Evolutionary conservation across 805 yeast genomes (phyloP).

Genomic region (Clavispora asparagi): DNA sequence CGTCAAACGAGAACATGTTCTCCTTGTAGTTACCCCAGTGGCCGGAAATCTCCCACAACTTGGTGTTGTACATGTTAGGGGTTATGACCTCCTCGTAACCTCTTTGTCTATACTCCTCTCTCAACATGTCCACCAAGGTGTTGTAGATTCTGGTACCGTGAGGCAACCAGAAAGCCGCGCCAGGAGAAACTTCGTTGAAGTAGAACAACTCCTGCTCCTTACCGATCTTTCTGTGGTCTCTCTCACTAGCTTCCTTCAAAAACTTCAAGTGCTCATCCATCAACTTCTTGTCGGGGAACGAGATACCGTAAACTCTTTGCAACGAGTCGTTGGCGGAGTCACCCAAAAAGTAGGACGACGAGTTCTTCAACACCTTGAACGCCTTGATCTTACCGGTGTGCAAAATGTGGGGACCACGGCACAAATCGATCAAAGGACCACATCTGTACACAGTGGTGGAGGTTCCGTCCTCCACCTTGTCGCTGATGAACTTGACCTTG

Average conservation of each 20-base stretch:
- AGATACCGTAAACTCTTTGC: constrained; percentile 95
- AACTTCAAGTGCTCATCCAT: constrained; percentile 94
- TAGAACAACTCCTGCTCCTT: constrained; percentile 92
- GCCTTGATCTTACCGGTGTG: constrained; percentile 96
- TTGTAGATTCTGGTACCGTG: constrained; percentile 98
- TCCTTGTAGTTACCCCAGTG: constrained; percentile 98
- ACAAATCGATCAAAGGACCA: constrained; percentile 94
- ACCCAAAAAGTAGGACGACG: constrained; percentile 94
- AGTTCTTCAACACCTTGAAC: constrained; percentile 88
- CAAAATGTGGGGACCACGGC: constrained; percentile 97
- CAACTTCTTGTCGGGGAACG: constrained; percentile 96
- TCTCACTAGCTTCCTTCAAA: constrained; percentile 90
- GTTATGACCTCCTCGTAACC: constrained; percentile 98
- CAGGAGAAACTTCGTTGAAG: constrained; percentile 97
- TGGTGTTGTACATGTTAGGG: constrained; percentile 97
- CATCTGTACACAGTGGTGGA: constrained; percentile 96
- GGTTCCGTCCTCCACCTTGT: constrained; percentile 93
- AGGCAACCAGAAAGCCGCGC: constrained; percentile 97
- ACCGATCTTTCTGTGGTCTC: constrained; percentile 97
- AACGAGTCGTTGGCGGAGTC: constrained; percentile 88
- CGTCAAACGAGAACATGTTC: constrained; percentile 94
- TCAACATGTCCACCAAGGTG: constrained; percentile 71
- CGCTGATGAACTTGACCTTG: constrained; percentile 79
- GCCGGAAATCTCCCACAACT: constrained; percentile 98
- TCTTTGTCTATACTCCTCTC: constrained; percentile 82